Percentiles rank a stretch among this genome's conserved stretches.
phyloP scores from a whole-genome alignment of 176 grass and related monocot genomes.

The Rhynchospora pubera region DNA sequence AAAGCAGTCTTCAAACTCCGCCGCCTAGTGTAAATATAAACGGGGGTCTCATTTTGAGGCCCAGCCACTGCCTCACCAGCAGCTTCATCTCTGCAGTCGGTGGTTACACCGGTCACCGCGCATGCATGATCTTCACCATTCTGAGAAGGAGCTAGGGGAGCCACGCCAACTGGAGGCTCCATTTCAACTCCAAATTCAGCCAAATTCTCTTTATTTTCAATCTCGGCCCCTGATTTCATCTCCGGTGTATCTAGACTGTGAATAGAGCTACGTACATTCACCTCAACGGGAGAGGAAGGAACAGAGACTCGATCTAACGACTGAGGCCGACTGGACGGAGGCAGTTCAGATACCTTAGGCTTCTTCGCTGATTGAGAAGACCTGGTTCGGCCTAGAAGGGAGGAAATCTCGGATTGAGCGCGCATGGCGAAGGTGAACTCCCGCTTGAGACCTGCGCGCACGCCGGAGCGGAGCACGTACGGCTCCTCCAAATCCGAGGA shows the following conservation, averaged over 20 bases:
- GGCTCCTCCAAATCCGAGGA: conserved; percentile 17
- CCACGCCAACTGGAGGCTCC: neutral
- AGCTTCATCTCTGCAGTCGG: neutral
- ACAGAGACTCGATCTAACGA: neutral
- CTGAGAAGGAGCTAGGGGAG: neutral
- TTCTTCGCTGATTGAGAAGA: conserved; percentile 23
- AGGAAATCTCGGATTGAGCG: conserved; percentile 44
- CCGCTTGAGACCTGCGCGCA: conserved; percentile 77
- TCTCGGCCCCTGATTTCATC: neutral
- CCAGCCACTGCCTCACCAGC: neutral
- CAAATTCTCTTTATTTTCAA: neutral
- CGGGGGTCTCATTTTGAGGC: neutral
- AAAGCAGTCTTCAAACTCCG: neutral
- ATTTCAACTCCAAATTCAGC: neutral
- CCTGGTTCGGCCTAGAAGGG: conserved; percentile 69
- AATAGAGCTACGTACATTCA: conserved; percentile 26
- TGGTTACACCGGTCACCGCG: neutral
- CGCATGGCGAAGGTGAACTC: conserved; percentile 91
- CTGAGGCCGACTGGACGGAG: neutral
- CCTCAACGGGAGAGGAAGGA: neutral
- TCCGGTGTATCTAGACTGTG: neutral
- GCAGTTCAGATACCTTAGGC: conserved; percentile 2
- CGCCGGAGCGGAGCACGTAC: conserved; percentile 81
- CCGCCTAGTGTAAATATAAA: neutral
- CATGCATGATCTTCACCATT: neutral